Conservation (phyloP, 2,329 filamentous ascomycete genomes). For the Chalara sp. region DNA sequence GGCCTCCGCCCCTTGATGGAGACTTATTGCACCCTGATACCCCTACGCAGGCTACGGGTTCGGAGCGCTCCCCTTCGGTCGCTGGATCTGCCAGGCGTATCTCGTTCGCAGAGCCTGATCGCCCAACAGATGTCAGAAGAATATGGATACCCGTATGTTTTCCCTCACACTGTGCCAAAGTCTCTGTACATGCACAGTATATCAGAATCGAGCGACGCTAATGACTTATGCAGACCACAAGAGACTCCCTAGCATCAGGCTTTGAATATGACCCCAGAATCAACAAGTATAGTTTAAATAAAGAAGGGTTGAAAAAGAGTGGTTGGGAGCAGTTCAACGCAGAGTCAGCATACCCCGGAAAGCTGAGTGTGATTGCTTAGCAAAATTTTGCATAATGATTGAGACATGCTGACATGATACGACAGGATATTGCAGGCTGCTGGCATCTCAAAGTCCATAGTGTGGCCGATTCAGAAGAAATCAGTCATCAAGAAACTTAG, state of each 20-base stretch:
- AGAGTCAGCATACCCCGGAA: neutral
- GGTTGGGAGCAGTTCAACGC: neutral
- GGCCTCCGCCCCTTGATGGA: neutral
- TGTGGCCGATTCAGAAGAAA: neutral
- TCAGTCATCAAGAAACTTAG: neutral
- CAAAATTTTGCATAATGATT: too few species aligned
- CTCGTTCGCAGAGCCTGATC: neutral
- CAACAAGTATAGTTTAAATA: neutral
- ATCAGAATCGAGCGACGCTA: too few species aligned
- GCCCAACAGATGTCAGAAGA: neutral
- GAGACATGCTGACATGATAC: neutral
- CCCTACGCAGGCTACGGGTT: neutral
- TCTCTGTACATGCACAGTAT: too few species aligned
- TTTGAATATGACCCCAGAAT: neutral
- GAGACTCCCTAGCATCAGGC: neutral
- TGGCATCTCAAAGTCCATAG: neutral
- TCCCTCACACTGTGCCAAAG: too few species aligned
- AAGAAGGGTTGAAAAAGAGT: neutral
- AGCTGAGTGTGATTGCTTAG: too few species aligned
- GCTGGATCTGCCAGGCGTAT: neutral
- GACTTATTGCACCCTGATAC: neutral
- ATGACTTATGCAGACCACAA: neutral
- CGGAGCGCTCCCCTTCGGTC: neutral
- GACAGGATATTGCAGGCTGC: neutral
- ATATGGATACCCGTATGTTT: neutral